phyloP scores from a whole-genome alignment of 164 flowering plant species.

The Vitis riparia region DNA sequence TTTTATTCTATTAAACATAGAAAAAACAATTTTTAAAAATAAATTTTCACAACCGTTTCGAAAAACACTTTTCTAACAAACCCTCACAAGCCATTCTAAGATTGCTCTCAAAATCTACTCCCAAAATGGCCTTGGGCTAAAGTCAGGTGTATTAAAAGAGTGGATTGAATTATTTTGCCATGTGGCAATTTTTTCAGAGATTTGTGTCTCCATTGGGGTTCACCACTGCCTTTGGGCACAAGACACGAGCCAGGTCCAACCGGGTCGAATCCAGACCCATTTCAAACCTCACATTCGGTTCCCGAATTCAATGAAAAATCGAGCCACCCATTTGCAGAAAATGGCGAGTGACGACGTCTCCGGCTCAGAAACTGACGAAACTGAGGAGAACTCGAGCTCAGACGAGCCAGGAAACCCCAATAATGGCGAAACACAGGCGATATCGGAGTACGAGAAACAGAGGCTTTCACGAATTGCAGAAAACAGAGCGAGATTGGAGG shows the following conservation, averaged over 20 bases:
- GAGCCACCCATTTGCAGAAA: not conserved
- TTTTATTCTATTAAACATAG: no score
- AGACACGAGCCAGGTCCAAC: not conserved
- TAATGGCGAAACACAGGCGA: conserved; percentile 3
- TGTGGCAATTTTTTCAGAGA: no score
- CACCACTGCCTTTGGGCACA: no score
- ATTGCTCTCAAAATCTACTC: no score
- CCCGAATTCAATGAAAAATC: not conserved
- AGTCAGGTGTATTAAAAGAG: no score
- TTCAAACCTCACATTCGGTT: not conserved
- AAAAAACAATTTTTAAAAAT: no score
- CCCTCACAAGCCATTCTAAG: no score
- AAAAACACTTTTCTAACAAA: no score
- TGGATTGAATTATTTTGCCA: no score
- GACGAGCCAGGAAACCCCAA: conserved; percentile 19
- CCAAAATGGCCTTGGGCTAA: no score
- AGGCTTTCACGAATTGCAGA: conserved; percentile 57
- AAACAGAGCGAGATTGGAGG: conserved; percentile 69
- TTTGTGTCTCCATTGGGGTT: no score
- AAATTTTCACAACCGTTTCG: no score
- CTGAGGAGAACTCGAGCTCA: conserved; percentile 17
- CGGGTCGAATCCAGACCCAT: not conserved
- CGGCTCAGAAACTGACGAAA: conserved; percentile 30
- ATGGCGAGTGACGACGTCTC: conserved; percentile 17
- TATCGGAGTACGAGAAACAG: conserved; percentile 73